These are phyloP conservation scores for Kalanchoe fedtschenkoi DNA, from an alignment of 164 flowering plant species.

Conservation along the genomic window DNA sequence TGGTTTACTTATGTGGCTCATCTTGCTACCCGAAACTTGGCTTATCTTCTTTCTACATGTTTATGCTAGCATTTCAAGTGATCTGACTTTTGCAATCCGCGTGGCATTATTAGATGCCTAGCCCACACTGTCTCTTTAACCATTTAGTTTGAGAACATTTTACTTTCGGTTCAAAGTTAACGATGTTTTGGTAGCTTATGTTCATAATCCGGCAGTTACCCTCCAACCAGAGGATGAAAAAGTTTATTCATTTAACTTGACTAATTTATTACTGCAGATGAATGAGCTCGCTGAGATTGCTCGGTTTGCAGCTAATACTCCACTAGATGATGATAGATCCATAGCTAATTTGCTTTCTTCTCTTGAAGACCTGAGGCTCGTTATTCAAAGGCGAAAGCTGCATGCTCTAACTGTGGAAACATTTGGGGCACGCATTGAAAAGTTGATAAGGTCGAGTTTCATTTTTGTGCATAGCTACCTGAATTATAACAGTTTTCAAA, in stretches of 20 bases:
- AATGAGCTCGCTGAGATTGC: constrained; percentile 96
- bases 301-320: constrained; percentile 70
- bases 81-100: no score
- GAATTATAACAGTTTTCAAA: background rate
- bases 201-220: background rate
- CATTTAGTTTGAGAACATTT: no score
- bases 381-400: constrained; percentile 60
- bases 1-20: background rate
- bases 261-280: constrained; percentile 52
- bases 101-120: background rate
- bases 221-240: background rate
- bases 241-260: background rate
- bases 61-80: background rate
- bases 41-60: background rate
- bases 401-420: constrained; percentile 93
- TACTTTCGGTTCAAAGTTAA: no score
- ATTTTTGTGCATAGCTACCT: constrained; percentile 1
- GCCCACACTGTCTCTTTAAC: no score
- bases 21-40: background rate
- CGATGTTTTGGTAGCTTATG: no score
- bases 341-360: constrained; percentile 57
- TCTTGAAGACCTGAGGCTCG: constrained; percentile 74
- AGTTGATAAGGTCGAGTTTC: constrained; percentile 68
- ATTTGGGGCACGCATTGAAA: constrained; percentile 95
- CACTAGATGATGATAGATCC: constrained; percentile 62